Evolutionary conservation across 768 basidiomycete species (phyloP), one percentile per base, ranked within the genome.

Genomic region (Amanita molliuscula): DNA sequence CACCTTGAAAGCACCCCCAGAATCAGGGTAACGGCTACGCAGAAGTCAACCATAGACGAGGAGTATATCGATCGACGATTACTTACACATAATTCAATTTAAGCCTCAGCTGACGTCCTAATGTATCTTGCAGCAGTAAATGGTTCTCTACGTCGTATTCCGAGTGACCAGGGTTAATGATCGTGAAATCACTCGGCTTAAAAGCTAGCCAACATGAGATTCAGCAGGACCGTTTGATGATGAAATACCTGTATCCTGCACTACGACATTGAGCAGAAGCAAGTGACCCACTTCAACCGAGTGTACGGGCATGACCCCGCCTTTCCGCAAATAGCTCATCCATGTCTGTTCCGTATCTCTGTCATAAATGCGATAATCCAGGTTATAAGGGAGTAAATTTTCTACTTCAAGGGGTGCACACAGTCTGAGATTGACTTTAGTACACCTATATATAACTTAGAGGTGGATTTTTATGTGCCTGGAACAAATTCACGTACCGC

Each of bases 291-390:
- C 71, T 60, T 98, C 93, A 23, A 96, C 89, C 2, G 91, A 93
- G 61, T 98, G 96, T 15, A 98, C 84, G 2, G 96, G 96, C 82
- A 95, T 95, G 35, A 92, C 73, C 6, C 94, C 95, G 25, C 96
- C 95, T 59, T 88, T 81, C 40, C 94, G 78, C 13, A 98, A 72
- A 67, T 91, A 99, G 61, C 88, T 94, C 55, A 81, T 82, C 84
- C 93, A 97, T 59, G 95, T 94, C 59, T 92, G 88, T 58, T 92
- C 82, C 0, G 87, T 84, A 54, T 96, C 80, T 69, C 93, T 96
- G 72, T 99, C 94, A 56, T 92, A 97, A 29, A 98, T 87, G n/a
- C 92, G 79, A 68, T 96, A 99, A 58, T 92, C 84, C 45, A 98
- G 66, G 58, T 97, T 92, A 67, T 84, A 96, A 0, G 96, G 96